Evolutionary conservation across 139 green algal genomes (phyloP), one percentile per base, ranked within the genome.

Genomic region (Chloropicon primus): DNA sequence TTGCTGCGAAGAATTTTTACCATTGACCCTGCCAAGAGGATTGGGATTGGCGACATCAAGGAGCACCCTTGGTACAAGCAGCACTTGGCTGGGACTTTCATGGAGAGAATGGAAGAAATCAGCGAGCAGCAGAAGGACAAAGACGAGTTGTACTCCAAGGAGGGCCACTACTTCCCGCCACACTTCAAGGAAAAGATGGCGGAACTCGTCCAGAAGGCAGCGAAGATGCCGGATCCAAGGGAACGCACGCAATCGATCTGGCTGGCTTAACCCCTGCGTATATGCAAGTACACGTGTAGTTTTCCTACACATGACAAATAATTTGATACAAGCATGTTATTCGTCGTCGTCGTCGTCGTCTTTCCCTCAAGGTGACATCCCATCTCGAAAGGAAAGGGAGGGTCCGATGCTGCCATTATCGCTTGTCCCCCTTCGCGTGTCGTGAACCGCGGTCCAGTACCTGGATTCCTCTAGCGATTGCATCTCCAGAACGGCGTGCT

Each of bases 1-100:
- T 82, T 94, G 81, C 79, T 94, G 76, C 87, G 93, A 77, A 71
- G 74, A 28, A 90, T 94, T 82, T 92, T 94, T 73, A 80, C 87
- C 23, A 80, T 93, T 27, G 86, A 94, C 76, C 84, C 89, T 62
- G 85, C 83, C 28, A 87, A 89, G 75, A 81, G 89, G 41, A 86
- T 91, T 71, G 87, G 76, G 2, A 87, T 93, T 1, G 74, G 82
- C 26, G 79, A 90, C 76, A 92, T 94, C 77, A 81, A 85, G 72
- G 22, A 74, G 76, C 89, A 94, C 78, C 86, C 88, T 27, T 94
- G 89, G 90, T 80, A 25, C 89, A 76, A 41, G 21, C 24, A 62
- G 17, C 10, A 62, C 41, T 17, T 62, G 10, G 10, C 41, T 17
- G 41, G 17, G 41, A 17, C 17, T 5, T 62, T 62, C 41, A 17